Percentiles rank a stretch among this genome's conserved stretches.
Evolutionary conservation across 176 grass and related monocot species (phyloP).

Genomic region (Eleusine indica): DNA sequence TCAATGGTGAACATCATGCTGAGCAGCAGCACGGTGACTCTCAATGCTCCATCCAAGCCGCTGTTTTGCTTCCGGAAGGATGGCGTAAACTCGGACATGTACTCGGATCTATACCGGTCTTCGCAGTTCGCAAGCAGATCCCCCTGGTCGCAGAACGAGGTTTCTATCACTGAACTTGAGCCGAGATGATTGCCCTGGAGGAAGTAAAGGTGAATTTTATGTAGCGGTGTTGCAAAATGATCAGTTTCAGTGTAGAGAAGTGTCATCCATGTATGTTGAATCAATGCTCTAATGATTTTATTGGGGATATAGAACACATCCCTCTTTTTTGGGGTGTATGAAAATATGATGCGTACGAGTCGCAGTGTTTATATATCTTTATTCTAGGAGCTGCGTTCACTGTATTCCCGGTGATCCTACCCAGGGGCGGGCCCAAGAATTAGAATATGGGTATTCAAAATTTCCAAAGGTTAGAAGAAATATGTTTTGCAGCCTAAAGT

Average conservation of each 20-base stretch:
- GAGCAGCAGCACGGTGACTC: slow-evolving; percentile 52
- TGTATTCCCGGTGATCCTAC: background rate
- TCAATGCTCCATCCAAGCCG: slow-evolving; percentile 56
- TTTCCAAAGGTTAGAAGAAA: no score
- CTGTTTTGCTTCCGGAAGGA: slow-evolving; percentile 55
- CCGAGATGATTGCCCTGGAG: slow-evolving; percentile 38
- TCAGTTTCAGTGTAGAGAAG: background rate
- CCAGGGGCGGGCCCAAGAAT: no score
- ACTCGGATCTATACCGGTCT: slow-evolving; percentile 6
- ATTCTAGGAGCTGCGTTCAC: background rate
- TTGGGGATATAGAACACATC: background rate
- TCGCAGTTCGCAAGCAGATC: slow-evolving; percentile 19
- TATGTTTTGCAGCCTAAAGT: no score
- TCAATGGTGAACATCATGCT: slow-evolving; percentile 67
- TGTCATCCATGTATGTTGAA: background rate
- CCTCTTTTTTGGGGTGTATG: background rate
- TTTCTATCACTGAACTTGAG: slow-evolving; percentile 67
- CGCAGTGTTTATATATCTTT: no score
- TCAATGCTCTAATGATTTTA: background rate
- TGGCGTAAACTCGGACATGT: slow-evolving; percentile 7
- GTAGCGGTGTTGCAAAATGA: background rate
- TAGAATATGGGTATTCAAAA: no score
- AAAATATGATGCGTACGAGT: background rate
- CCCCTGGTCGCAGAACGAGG: slow-evolving; percentile 47
- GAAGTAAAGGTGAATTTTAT: background rate